These are phyloP conservation scores for Euphorbia schlechtendalii DNA, from an alignment of 441 rosid genomes.

Conservation along the genomic window DNA sequence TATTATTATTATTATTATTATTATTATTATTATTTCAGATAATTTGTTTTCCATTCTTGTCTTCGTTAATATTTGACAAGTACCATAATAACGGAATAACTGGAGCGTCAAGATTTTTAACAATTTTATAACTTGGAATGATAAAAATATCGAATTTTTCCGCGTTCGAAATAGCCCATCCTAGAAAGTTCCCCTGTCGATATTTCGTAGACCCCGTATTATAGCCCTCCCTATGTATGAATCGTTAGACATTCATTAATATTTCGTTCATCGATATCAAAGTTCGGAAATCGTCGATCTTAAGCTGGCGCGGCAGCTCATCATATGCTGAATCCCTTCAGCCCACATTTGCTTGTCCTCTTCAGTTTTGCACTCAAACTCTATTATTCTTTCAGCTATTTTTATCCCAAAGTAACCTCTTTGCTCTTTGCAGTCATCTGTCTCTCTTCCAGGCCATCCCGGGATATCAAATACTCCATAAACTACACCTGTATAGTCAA, in stretches of 20 bases:
- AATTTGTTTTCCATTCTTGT: constrained; percentile 15
- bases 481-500: constrained; percentile 63
- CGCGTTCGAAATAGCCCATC: too few species aligned
- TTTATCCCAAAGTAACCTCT: constrained; percentile 76
- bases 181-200: background rate
- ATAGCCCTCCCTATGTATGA: constrained; percentile 1
- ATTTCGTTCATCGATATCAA: too few species aligned
- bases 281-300: constrained; percentile 14
- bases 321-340: constrained; percentile 66
- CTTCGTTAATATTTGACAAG: constrained; percentile 31
- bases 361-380: constrained; percentile 68
- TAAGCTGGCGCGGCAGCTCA: constrained; percentile 41
- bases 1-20: too few species aligned
- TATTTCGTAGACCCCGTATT: background rate
- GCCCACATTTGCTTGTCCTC: constrained; percentile 73
- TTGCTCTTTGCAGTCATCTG: constrained; percentile 31
- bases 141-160: too few species aligned
- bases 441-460: constrained; percentile 59
- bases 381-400: constrained; percentile 66
- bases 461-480: constrained; percentile 49
- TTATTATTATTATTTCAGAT: background rate
- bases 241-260: constrained; percentile 9
- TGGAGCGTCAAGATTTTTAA: constrained; percentile 17
- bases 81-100: constrained; percentile 10
- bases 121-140: too few species aligned